Evolutionary conservation across 2,329 filamentous ascomycete genomes (phyloP).

Genomic region (Shiraia sp.): DNA sequence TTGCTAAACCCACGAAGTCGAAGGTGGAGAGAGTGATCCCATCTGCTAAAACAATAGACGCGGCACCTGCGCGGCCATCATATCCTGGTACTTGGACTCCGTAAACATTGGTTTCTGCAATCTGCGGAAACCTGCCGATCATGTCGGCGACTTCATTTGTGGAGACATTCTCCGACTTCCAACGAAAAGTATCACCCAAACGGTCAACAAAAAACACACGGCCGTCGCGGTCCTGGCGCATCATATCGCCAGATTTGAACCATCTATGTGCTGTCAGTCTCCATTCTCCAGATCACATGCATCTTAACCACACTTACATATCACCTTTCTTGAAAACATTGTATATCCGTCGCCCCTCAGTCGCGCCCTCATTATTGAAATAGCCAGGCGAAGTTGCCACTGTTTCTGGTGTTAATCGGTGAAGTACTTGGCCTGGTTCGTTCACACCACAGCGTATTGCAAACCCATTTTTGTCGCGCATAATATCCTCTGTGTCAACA

Average conservation of each 20-base stretch:
- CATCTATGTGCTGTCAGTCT: slow-evolving; percentile 23
- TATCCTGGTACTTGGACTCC: slow-evolving; percentile 50
- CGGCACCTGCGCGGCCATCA: slow-evolving; percentile 52
- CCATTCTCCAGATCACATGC: not conserved
- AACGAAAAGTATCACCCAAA: slow-evolving; percentile 46
- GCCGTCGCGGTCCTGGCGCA: slow-evolving; percentile 39
- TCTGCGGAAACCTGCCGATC: slow-evolving; percentile 45
- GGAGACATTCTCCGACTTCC: slow-evolving; percentile 53
- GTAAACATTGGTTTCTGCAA: slow-evolving; percentile 51
- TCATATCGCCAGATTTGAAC: slow-evolving; percentile 46
- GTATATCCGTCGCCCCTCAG: slow-evolving; percentile 31
- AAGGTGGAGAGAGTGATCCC: slow-evolving; percentile 34
- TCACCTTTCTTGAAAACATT: slow-evolving; percentile 46
- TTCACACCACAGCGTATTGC: slow-evolving; percentile 35
- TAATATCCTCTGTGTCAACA: slow-evolving; percentile 43
- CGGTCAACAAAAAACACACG: slow-evolving; percentile 46
- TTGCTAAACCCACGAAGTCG: slow-evolving; percentile 42
- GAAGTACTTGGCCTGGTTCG: slow-evolving; percentile 43
- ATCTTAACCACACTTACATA: slow-evolving; percentile 27
- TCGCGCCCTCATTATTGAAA: slow-evolving; percentile 41
- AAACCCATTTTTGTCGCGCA: slow-evolving; percentile 41
- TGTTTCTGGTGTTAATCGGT: slow-evolving; percentile 33
- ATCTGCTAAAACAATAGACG: slow-evolving; percentile 45
- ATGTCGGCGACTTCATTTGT: slow-evolving; percentile 52
- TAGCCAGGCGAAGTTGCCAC: slow-evolving; percentile 31